Evolutionary conservation across 345 rosid species (phyloP), one percentile per base, ranked within the genome.

Genomic region (Crucihimalaya himalaica): DNA sequence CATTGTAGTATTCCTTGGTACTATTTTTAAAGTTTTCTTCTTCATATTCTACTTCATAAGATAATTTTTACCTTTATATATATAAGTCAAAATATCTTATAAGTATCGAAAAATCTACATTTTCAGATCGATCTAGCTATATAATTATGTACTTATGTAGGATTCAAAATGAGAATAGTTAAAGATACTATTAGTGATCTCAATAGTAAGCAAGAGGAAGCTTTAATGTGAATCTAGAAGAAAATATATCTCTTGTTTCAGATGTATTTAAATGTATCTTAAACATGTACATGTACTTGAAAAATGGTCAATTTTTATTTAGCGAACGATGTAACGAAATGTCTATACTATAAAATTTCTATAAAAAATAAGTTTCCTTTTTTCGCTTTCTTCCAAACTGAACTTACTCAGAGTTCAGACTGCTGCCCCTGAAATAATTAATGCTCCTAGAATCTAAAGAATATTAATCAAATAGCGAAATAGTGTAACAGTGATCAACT

Each of bases 331-430:
- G 25, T 37, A 14, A 13, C 43, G 7, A 31, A 28, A 6, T 39
- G 20, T 37, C 8, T 67, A 53, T 35, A 5, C 4, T 29, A 56
- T 29, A 29, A 50, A 60, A 15, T 21, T 6, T 57, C 47, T 37
- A 11, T 6, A 15, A 57, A 45, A 5, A 23, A 23, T 32, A 18
- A 50, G 68, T 58, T 48, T 37, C 79, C 68, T 11, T 60, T 47
- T 78, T 47, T 16, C 45, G 72, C 80, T 54, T 63, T 70, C 81
- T 80, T 77, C 73, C 58, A 64, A 72, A 78, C 84, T 76, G 79
- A 63, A 71, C 61, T 40, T 50, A 60, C 74, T 72, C 80, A 75
- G 81, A 73, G 74, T 62, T 81, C 79, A 76, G 83, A 71, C 74
- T 77, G 67, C 45, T 47, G 39, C 47, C 32, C 55, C 70, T 76